Base-by-base conservation (phyloP, 345 rosid species). In the Mangifera indica region DNA sequence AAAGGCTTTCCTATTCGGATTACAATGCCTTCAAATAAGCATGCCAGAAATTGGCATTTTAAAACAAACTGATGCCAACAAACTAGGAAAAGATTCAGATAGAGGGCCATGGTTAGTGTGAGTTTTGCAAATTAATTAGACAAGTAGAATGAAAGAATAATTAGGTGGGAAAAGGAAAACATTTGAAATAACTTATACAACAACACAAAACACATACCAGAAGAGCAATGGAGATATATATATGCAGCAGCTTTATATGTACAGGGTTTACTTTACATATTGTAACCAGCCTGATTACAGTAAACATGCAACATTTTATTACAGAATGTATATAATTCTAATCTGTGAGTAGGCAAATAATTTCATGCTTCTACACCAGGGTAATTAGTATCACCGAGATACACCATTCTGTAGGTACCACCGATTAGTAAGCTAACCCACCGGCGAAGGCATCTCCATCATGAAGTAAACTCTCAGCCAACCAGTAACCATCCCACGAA, bases 401-500 rank as follows among this genome's bases (percentile, higher is more conserved):
- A 18, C 59, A 22, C 53, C 18, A 32, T 22, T 3, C 13, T 29
- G 15, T 15, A 26, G 18, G 57, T 44, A 21, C 7, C 7, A 48
- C 9, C 37, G 60, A 75, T 63, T 86, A 94, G 81, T 90, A 94
- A 76, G 97, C 97, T 84, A 94, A 75, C 15, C 95, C 97, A 69
- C 98, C 92, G 10, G 91, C 70, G 76, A 94, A 92, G 44, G 86
- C 86, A 82, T 92, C 87, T 66, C 98, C 97, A 25, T 94, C 98
- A 45, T 89, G 91, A 69, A 85, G 93, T 54, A 94, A 66, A 68
- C 97, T 92, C 79, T 92, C 98, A 8, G 97, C 92, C 62, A 92
- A 81, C 97, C 98, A 92, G 80, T 92, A 94, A 57, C 97, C 98
- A 77, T 94, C 98, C 97, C 97, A 89, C 11, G 85, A 90, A 71